Evolutionary conservation across 305 asterid genomes (phyloP).

Genomic region (Fraxinus paxiana): DNA sequence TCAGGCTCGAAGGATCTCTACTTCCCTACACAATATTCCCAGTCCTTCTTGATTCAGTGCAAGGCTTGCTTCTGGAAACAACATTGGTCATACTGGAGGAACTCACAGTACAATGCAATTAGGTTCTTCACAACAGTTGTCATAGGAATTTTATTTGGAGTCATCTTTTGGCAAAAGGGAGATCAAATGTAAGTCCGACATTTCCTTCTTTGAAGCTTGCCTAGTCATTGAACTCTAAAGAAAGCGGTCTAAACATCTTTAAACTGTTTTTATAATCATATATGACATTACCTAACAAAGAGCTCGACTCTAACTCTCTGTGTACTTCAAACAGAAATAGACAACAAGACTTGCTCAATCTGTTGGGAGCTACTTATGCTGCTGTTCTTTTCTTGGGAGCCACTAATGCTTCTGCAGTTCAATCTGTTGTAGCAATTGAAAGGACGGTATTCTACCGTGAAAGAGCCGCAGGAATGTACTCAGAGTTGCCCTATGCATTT

Average conservation of each 20-base stretch:
- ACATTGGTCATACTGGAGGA: conserved; percentile 86
- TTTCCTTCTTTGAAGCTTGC: background rate
- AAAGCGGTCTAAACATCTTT: background rate
- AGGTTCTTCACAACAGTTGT: conserved; percentile 61
- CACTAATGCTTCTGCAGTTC: conserved; percentile 66
- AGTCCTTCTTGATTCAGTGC: conserved; percentile 63
- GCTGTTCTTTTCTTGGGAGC: conserved; percentile 80
- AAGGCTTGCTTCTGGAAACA: conserved; percentile 84
- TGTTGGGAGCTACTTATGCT: conserved; percentile 75
- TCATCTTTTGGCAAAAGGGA: conserved; percentile 74
- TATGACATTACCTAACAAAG: background rate
- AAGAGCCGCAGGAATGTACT: conserved; percentile 86
- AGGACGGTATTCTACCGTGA: conserved; percentile 84
- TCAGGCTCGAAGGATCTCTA: conserved; percentile 46
- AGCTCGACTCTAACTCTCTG: background rate
- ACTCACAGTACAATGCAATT: conserved; percentile 64
- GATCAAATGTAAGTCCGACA: conserved; percentile 44
- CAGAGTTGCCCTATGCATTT: conserved; percentile 76
- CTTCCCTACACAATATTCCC: conserved; percentile 68
- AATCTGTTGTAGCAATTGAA: conserved; percentile 62
- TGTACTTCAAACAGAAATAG: conserved; percentile 33
- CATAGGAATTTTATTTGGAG: conserved; percentile 63
- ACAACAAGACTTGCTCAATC: conserved; percentile 68
- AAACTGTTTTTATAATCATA: background rate
- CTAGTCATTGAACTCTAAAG: background rate